phyloP scores from a whole-genome alignment of 148 eudicot species.

The Vaccinium darrowii region DNA sequence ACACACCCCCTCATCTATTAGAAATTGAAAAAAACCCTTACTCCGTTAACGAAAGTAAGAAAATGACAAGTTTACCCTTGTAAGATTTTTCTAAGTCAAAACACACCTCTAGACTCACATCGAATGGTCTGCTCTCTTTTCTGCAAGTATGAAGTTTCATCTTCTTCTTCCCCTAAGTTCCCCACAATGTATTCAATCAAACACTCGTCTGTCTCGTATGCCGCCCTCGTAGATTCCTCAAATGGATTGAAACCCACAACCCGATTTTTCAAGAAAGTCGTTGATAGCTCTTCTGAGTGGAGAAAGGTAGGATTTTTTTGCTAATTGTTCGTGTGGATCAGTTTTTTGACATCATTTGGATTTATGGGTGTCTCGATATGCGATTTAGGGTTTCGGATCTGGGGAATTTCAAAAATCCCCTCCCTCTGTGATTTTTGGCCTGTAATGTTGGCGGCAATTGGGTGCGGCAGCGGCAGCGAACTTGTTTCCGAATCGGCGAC shows the following conservation, averaged over 20 bases:
- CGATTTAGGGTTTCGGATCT: too few species aligned
- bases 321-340: neutral
- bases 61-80: too few species aligned
- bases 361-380: neutral
- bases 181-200: neutral
- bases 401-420: too few species aligned
- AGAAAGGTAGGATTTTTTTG: constrained; percentile 1
- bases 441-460: too few species aligned
- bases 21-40: too few species aligned
- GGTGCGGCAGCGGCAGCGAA: too few species aligned
- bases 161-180: neutral
- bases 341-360: neutral
- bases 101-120: neutral
- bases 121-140: constrained; percentile 24
- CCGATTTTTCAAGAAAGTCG: neutral
- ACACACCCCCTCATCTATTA: too few species aligned
- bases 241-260: constrained; percentile 4
- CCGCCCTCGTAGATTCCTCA: constrained; percentile 10
- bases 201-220: neutral
- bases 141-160: constrained; percentile 8
- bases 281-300: neutral
- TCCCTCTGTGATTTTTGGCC: too few species aligned
- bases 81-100: too few species aligned
- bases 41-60: too few species aligned
- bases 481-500: too few species aligned